Percentiles rank a stretch among this genome's conserved stretches.
These are phyloP conservation scores for Wallacemonas sp. DNA, from an alignment of 208 protist genomes.

Conservation along the genomic window DNA sequence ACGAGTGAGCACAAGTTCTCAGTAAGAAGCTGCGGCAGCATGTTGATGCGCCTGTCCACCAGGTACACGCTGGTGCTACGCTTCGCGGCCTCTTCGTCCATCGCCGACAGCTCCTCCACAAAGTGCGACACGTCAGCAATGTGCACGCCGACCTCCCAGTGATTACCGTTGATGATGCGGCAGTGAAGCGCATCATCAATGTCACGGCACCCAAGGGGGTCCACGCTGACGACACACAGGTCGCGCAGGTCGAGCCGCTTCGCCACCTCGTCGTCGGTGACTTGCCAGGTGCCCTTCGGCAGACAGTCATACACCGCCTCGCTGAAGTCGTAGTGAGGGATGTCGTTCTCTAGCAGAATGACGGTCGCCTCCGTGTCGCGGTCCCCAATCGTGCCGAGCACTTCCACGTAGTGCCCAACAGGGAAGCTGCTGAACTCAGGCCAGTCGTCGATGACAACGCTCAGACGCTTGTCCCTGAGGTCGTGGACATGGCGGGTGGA, in stretches of 20 bases:
- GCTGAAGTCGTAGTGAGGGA: constrained; percentile 91
- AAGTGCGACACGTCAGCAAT: constrained; percentile 98
- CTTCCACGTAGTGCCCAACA: constrained; percentile 91
- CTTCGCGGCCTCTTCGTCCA: constrained; percentile 94
- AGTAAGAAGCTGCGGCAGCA: constrained; percentile 95
- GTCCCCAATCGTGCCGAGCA: constrained; percentile 93
- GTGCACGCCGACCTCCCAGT: constrained; percentile 96
- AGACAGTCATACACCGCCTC: constrained; percentile 90
- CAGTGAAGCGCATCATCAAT: constrained; percentile 90
- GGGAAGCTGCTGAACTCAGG: constrained; percentile 87
- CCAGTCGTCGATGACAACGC: constrained; percentile 97
- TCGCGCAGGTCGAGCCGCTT: constrained; percentile 87
- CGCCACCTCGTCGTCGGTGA: constrained; percentile 66
- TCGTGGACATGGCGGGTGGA: constrained; percentile 67
- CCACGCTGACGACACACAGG: constrained; percentile 90
- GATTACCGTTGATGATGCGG: constrained; percentile 71
- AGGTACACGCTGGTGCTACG: constrained; percentile 96
- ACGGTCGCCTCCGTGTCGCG: constrained; percentile 94
- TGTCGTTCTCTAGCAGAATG: constrained; percentile 94
- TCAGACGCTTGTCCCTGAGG: constrained; percentile 89
- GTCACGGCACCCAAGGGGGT: constrained; percentile 94
- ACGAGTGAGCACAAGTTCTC: constrained; percentile 96
- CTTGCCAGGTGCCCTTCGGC: constrained; percentile 82
- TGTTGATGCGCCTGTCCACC: constrained; percentile 96
- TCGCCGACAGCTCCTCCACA: constrained; percentile 84